A percentile compares a stretch with the other conserved stretches of the same genome.
Evolutionary conservation across 2,329 filamentous ascomycete species (phyloP).

Genomic region (Colletotrichum filicis): DNA sequence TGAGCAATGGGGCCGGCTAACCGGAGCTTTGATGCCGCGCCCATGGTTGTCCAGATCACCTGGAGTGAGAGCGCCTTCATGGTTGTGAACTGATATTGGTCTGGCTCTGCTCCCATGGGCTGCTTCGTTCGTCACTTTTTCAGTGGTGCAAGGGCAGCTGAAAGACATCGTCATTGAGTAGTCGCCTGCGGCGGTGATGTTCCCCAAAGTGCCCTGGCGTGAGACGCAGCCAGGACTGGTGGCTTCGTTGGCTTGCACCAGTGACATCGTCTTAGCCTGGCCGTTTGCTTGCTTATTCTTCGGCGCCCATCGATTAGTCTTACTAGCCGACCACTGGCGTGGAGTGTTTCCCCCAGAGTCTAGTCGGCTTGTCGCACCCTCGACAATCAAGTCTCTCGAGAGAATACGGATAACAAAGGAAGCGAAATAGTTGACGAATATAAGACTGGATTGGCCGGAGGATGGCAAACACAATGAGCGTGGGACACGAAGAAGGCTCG

Average conservation of each 20-base stretch:
- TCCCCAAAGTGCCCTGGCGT: constrained; percentile 6
- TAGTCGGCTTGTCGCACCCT: not conserved
- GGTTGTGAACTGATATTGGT: not conserved
- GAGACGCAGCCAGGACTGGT: constrained; percentile 3
- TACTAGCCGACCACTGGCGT: constrained; percentile 5
- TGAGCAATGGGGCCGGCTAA: not conserved
- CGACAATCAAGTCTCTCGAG: not conserved
- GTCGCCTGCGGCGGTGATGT: not conserved
- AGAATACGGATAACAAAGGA: not conserved
- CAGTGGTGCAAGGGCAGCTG: not conserved
- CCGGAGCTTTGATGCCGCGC: not conserved
- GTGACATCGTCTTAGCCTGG: constrained; percentile 18
- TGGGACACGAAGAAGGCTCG: not conserved
- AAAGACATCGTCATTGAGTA: constrained; percentile 5
- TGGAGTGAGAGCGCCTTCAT: not conserved
- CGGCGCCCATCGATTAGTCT: constrained; percentile 16
- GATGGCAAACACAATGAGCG: not conserved
- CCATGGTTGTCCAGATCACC: too few relatives aligned
- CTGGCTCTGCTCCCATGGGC: not conserved
- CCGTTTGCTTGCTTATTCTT: constrained; percentile 28
- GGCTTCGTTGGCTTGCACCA: constrained; percentile 21
- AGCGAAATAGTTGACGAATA: not conserved
- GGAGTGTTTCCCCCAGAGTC: not conserved
- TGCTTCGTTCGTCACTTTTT: not conserved
- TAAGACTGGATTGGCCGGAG: not conserved